Evolutionary conservation across 228 moss, liverwort and hornwort species (phyloP).

Genomic region (Sphagnum fallax): DNA sequence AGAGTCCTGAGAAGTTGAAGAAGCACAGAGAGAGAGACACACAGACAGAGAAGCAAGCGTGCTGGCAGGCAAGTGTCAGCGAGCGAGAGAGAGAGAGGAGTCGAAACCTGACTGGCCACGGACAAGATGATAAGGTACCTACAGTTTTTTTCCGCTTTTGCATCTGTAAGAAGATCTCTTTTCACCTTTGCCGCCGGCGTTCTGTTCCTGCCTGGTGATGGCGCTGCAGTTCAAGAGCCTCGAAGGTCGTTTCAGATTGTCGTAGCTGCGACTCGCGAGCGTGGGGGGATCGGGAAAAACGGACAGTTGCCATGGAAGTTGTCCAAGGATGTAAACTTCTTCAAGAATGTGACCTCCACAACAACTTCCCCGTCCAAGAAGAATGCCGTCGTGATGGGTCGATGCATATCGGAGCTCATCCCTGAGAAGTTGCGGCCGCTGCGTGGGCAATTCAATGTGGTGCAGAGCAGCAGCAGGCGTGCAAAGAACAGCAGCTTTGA

Average conservation of each 20-base stretch:
- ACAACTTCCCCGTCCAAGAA: constrained; percentile 31
- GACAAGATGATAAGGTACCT: too few relatives aligned
- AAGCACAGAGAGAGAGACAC: too few relatives aligned
- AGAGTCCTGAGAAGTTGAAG: too few relatives aligned
- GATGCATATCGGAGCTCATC: constrained; percentile 65
- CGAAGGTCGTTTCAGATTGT: constrained; percentile 64
- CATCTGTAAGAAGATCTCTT: too few relatives aligned
- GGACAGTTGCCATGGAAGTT: constrained; percentile 78
- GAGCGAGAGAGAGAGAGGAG: too few relatives aligned
- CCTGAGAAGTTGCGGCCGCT: constrained; percentile 64
- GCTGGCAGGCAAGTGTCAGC: too few relatives aligned
- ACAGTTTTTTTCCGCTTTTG: too few relatives aligned
- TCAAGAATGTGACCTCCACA: constrained; percentile 49
- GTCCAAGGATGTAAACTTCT: constrained; percentile 73
- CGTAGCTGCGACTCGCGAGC: constrained; percentile 52
- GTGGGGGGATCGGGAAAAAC: constrained; percentile 49
- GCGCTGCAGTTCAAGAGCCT: too few relatives aligned
- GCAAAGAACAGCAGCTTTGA: constrained; percentile 8
- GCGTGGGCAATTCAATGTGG: constrained; percentile 64
- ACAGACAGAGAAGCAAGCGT: too few relatives aligned
- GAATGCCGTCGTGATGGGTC: constrained; percentile 90
- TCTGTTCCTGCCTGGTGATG: too few relatives aligned
- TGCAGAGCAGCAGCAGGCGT: constrained; percentile 42
- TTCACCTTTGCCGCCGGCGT: too few relatives aligned
- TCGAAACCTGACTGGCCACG: too few relatives aligned